Evolutionary conservation across 768 basidiomycete genomes (phyloP).

Genomic region (Pisolithus orientalis): DNA sequence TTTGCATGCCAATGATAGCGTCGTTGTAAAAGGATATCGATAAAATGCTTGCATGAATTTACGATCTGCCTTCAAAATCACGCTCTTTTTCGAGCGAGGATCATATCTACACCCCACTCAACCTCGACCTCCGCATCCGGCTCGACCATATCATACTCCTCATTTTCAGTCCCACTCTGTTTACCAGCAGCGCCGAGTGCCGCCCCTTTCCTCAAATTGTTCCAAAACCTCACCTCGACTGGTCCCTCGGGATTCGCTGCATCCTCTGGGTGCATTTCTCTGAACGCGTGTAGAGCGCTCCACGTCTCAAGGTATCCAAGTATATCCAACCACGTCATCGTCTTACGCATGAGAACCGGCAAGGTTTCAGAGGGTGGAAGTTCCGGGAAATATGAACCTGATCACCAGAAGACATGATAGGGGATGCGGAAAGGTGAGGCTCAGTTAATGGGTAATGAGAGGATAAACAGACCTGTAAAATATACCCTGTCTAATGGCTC

Average conservation of each 20-base stretch:
- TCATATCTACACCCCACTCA: conserved; percentile 35
- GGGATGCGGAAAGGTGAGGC: background rate
- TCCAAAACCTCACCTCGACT: conserved; percentile 61
- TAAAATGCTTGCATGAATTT: background rate
- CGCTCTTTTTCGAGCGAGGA: conserved; percentile 7
- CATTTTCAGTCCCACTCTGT: background rate
- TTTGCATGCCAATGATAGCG: background rate
- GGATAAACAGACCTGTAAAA: conserved; percentile 42
- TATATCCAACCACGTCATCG: conserved; percentile 60
- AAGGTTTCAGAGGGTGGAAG: conserved; percentile 23
- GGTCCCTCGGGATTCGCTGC: conserved; percentile 43
- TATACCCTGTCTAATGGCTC: conserved; percentile 45
- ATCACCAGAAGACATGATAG: background rate
- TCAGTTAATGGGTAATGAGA: background rate
- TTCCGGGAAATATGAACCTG: conserved; percentile 39
- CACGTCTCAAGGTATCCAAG: conserved; percentile 66
- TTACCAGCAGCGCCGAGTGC: conserved; percentile 10
- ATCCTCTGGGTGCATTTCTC: conserved; percentile 58
- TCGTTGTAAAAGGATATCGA: background rate
- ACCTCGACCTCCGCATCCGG: conserved; percentile 26
- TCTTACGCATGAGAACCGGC: conserved; percentile 47
- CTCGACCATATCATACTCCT: conserved; percentile 3
- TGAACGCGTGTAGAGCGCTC: conserved; percentile 64
- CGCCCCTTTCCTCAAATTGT: conserved; percentile 39
- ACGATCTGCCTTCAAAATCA: background rate